Base-by-base conservation (phyloP, 2,329 filamentous ascomycete genomes). In the Fusarium sp. region DNA sequence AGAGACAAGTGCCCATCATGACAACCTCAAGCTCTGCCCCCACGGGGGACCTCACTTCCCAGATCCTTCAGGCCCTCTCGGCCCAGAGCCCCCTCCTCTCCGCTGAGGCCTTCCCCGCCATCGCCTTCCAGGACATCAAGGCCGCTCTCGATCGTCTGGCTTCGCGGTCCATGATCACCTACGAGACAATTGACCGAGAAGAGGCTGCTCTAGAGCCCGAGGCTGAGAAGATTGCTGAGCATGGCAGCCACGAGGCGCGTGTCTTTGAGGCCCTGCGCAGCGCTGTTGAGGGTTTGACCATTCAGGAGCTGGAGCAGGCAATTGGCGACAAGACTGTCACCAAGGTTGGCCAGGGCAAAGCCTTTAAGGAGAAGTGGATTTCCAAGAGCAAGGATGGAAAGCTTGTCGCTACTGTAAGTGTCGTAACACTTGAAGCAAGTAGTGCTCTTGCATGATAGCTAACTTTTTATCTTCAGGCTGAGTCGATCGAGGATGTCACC, bases 261-360 rank as follows among this genome's bases (percentile, higher is more conserved):
- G 93, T 96, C 66, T 96, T 94, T 78, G 91, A 94, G 78, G 93
- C 92, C 0, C 85, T 96, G 66, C 87, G 89, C 75, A 86, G 89
- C 74, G 92, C 92, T 33, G 81, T 95, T 74, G 94, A 96, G 79
- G 95, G 95, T 24, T 87, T 98, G 82, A 93, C 93, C 74, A 92
- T 98, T 69, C 85, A 89, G 73, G 93, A 96, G 75, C 85, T 95
- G 65, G 89, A 92, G 83, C 86, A 85, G 80, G 86, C 85, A 63
- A 91, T 96, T 73, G 92, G 93, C 64, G 91, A 93, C 82, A 93
- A 94, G 82, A 91, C 86, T 56, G 92, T 90, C 51, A 88, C 92
- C 58, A 96, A 94, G 85, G 87, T 98, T 69, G 96, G 96, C n/a
- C 93, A 96, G 81, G 95, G 95, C 78, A 97, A 96, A 85, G 96